Evolutionary conservation across 768 basidiomycete genomes (phyloP).

Genomic region (Lyophyllum semitale): DNA sequence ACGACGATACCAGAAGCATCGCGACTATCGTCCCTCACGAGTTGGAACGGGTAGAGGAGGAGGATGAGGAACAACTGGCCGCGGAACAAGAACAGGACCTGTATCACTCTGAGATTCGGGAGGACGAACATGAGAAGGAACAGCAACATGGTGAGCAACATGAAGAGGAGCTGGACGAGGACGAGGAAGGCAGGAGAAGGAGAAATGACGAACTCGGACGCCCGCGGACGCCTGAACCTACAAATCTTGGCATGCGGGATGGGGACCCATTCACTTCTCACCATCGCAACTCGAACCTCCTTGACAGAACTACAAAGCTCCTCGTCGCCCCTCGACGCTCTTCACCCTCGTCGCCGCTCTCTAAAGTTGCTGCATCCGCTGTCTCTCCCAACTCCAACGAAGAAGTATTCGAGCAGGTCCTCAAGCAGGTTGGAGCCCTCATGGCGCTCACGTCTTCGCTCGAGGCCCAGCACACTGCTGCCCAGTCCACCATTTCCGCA

Average conservation of each 20-base stretch:
- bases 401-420: slow-evolving; percentile 61
- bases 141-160: slow-evolving; percentile 27
- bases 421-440: slow-evolving; percentile 75
- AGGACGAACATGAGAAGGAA: slow-evolving; percentile 21
- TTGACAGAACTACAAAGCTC: slow-evolving; percentile 15
- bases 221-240: slow-evolving; percentile 83
- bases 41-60: slow-evolving; percentile 73
- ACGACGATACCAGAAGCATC: slow-evolving; percentile 74
- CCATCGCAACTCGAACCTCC: slow-evolving; percentile 16
- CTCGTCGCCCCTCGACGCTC: slow-evolving; percentile 13
- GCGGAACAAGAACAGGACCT: slow-evolving; percentile 24
- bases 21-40: slow-evolving; percentile 70
- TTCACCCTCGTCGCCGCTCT: slow-evolving; percentile 30
- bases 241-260: slow-evolving; percentile 36
- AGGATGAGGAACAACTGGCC: slow-evolving; percentile 62
- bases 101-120: slow-evolving; percentile 12
- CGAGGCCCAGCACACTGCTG: slow-evolving; percentile 75
- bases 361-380: slow-evolving; percentile 16
- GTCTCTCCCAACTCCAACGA: slow-evolving; percentile 45
- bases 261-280: slow-evolving; percentile 19
- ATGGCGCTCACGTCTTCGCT: slow-evolving; percentile 71
- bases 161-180: slow-evolving; percentile 47
- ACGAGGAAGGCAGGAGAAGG: slow-evolving; percentile 50
- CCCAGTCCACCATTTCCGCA: slow-evolving; percentile 70
- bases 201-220: slow-evolving; percentile 62